Percentiles rank a stretch among this genome's conserved stretches.
Evolutionary conservation across 2,329 filamentous ascomycete species (phyloP).

Genomic region (Gyromitra esculenta): DNA sequence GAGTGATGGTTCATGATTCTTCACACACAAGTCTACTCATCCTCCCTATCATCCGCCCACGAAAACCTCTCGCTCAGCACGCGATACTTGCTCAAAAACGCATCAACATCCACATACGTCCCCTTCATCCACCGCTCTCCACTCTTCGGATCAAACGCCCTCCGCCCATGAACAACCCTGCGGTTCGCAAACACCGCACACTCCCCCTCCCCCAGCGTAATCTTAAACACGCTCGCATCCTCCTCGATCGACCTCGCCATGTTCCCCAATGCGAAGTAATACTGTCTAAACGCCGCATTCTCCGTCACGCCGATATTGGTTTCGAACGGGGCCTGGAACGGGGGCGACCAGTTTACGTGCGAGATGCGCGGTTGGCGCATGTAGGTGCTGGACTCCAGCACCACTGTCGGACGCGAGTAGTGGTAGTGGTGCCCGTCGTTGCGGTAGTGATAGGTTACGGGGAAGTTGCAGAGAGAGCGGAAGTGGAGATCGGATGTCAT

Average conservation of each 20-base stretch:
- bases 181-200: constrained; percentile 94
- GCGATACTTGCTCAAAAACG: constrained; percentile 65
- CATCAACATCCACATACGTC: constrained; percentile 78
- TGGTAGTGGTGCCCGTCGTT: constrained; percentile 73
- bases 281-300: constrained; percentile 59
- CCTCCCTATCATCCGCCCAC: background rate
- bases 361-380: constrained; percentile 57
- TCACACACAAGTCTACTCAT: background rate
- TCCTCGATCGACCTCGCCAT: constrained; percentile 72
- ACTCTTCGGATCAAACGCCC: constrained; percentile 73
- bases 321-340: constrained; percentile 74
- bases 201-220: constrained; percentile 80
- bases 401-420: constrained; percentile 68
- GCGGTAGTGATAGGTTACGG: constrained; percentile 74
- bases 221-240: constrained; percentile 69
- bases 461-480: constrained; percentile 61
- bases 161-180: constrained; percentile 83
- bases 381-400: constrained; percentile 58
- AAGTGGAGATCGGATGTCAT: constrained; percentile 56
- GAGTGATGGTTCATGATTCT: too few relatives aligned
- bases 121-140: constrained; percentile 85
- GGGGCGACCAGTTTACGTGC: constrained; percentile 76
- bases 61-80: constrained; percentile 61
- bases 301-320: constrained; percentile 48
- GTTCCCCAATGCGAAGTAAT: constrained; percentile 65